Evolutionary conservation across 2,329 filamentous ascomycete species (phyloP), one percentile per base, ranked within the genome.

Genomic region (Zasmidium angulare): DNA sequence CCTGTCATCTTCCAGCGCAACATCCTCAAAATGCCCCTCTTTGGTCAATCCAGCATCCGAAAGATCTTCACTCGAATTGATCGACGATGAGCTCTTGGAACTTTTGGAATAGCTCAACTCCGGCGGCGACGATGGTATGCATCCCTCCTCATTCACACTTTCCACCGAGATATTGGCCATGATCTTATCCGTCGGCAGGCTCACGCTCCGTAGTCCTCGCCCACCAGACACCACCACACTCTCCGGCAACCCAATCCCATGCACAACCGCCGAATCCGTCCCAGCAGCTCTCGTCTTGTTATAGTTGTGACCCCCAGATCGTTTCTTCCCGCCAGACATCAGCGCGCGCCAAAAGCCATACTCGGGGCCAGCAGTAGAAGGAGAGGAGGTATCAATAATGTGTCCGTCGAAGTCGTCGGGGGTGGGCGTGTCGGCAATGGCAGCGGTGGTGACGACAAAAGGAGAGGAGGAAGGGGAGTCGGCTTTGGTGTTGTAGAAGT

Each of bases 1-100:
- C 47, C 63, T 66, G 40, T 56, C 63, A 47, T 90, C 88, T 62
- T 92, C 89, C 26, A 98, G 85, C 14, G 89, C 91, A 72, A 98
- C 96, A 66, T 97, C 93, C 74, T 98, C 93, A 69, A 97, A 97
- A 74, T 97, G 87, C 62, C 86, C 87, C 58, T 89, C 84, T 71
- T 96, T 90, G 70, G 77, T 53, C 40, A 64, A 24, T n/a, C 49
- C 65, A n/a, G 50, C 48, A 26, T 65, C 63, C 21, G 59, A 75
- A 67, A 74, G 72, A 61, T 76, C 73, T 50, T 75, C 71, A 66
- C 90, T 89, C 40, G 92, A 96, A 68, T 88, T 89, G 70, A 93
- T 89, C 52, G 91, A 96, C 9, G 68, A 69, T 20, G 68, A 70
- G 24, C 91, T 92, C 76, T 95, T 96, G 65, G 91, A 96, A 63